Evolutionary conservation across 257 asterid genomes (phyloP).

Genomic region (Sherardia arvensis): DNA sequence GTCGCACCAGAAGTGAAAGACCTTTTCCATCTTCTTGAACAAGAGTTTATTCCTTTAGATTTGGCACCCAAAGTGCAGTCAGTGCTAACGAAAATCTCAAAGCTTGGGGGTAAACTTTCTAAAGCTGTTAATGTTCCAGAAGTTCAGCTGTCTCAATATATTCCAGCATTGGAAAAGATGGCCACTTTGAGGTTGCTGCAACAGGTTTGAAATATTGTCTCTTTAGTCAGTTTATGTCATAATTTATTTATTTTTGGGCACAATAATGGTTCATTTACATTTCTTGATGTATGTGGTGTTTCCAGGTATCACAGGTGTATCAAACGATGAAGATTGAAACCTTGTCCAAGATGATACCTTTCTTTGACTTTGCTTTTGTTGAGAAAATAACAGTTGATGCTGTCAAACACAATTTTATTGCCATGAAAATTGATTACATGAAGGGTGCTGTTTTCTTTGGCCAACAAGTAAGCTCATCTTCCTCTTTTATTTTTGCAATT

Average conservation of each 20-base stretch:
- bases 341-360: slow-evolving; percentile 57
- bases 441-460: slow-evolving; percentile 76
- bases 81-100: slow-evolving; percentile 49
- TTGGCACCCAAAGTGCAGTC: slow-evolving; percentile 69
- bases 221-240: background rate
- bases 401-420: slow-evolving; percentile 53
- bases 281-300: slow-evolving; percentile 6
- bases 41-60: slow-evolving; percentile 61
- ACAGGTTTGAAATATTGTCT: slow-evolving; percentile 36
- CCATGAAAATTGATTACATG: slow-evolving; percentile 69
- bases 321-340: slow-evolving; percentile 64
- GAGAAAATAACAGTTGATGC: slow-evolving; percentile 93
- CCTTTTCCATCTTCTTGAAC: slow-evolving; percentile 59
- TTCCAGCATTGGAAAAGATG: slow-evolving; percentile 71
- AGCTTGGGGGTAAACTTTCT: slow-evolving; percentile 70
- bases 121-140: slow-evolving; percentile 73
- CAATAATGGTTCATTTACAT: background rate
- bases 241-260: background rate
- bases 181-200: slow-evolving; percentile 81
- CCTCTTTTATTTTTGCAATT: background rate
- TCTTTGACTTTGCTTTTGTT: slow-evolving; percentile 58
- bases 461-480: slow-evolving; percentile 43
- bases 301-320: slow-evolving; percentile 83
- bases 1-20: slow-evolving; percentile 85
- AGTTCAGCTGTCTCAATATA: slow-evolving; percentile 51